Percentiles rank a stretch among this genome's conserved stretches.
Evolutionary conservation across 139 green algal species (phyloP).

Genomic region (Micromonas pusilla): DNA sequence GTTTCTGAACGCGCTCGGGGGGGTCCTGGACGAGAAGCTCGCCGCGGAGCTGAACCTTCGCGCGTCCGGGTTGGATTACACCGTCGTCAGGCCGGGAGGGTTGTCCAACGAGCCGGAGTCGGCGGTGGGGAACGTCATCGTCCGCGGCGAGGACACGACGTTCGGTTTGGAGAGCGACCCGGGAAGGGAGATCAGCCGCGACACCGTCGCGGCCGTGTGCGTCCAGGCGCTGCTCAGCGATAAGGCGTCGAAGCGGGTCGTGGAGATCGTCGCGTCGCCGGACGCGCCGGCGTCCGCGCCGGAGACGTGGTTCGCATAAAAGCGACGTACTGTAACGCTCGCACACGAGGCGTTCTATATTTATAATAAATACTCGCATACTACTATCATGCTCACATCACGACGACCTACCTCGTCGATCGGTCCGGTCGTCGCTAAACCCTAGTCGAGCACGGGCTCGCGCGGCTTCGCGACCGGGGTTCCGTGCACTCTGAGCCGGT

Average conservation of each 20-base stretch:
- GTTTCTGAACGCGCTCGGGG: constrained; percentile 15
- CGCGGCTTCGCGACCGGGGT: background rate
- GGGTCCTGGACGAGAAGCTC: constrained; percentile 28
- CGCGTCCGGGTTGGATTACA: constrained; percentile 21
- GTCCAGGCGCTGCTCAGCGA: constrained; percentile 11
- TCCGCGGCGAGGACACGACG: constrained; percentile 18
- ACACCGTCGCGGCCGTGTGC: constrained; percentile 18
- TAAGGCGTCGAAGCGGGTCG: constrained; percentile 14
- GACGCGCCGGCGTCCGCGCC: background rate
- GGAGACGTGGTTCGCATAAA: background rate
- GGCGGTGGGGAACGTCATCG: background rate
- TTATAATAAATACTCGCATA: no score
- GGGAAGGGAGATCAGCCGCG: constrained; percentile 22
- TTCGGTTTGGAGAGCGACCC: constrained; percentile 23
- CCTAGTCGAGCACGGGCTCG: background rate
- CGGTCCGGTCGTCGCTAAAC: no score
- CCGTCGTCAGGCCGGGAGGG: constrained; percentile 23
- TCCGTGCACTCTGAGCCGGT: constrained; percentile 12
- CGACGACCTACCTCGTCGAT: no score
- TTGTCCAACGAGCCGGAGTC: constrained; percentile 14
- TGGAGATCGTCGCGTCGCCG: constrained; percentile 20
- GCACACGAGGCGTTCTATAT: no score
- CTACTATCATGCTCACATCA: no score
- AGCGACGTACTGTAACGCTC: no score
- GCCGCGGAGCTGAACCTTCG: constrained; percentile 20